A percentile compares a stretch with the other conserved stretches of the same genome.
Evolutionary conservation across 1,139 yeast species (phyloP).

Genomic region (Suhomyces choctaworum): DNA sequence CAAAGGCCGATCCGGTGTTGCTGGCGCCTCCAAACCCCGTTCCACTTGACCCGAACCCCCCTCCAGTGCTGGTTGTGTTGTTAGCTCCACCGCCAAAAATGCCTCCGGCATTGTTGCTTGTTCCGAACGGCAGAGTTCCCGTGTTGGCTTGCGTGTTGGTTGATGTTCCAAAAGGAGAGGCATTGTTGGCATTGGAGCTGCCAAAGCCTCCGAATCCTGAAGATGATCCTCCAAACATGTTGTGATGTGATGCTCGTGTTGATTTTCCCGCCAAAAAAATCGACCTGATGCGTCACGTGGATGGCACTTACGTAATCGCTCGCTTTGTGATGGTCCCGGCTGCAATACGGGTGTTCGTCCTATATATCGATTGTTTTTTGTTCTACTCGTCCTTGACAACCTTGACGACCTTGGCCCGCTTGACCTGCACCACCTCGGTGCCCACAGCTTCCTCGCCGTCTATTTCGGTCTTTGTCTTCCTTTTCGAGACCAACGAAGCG

Average conservation of each 20-base stretch:
- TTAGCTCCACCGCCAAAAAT: slow-evolving; percentile 9
- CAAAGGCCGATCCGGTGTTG: slow-evolving; percentile 14
- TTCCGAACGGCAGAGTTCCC: slow-evolving; percentile 24
- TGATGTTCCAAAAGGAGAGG: slow-evolving; percentile 19
- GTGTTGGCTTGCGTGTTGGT: slow-evolving; percentile 10
- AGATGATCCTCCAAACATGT: slow-evolving; percentile 25
- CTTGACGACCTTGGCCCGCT: no score
- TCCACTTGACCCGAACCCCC: slow-evolving; percentile 7
- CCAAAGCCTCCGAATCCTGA: slow-evolving; percentile 31
- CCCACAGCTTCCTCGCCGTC: slow-evolving; percentile 9
- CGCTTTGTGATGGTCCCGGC: no score
- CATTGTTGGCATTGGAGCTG: slow-evolving; percentile 10
- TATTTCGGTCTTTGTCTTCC: slow-evolving; percentile 16
- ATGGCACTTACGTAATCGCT: no score
- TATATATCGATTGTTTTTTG: no score
- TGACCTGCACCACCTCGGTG: background rate
- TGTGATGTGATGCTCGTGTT: slow-evolving; percentile 2
- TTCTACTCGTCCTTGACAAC: no score
- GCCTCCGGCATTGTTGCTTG: slow-evolving; percentile 24
- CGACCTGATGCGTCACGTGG: no score
- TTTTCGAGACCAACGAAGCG: slow-evolving; percentile 22
- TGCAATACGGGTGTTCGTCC: no score
- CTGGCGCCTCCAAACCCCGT: slow-evolving; percentile 7
- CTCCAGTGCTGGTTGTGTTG: slow-evolving; percentile 3
- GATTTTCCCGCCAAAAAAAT: slow-evolving; percentile 1